A percentile compares a stretch with the other conserved stretches of the same genome.
Evolutionary conservation across 192 early-diverging fungal genomes (phyloP).

Genomic region (Backusella morwellensis): DNA sequence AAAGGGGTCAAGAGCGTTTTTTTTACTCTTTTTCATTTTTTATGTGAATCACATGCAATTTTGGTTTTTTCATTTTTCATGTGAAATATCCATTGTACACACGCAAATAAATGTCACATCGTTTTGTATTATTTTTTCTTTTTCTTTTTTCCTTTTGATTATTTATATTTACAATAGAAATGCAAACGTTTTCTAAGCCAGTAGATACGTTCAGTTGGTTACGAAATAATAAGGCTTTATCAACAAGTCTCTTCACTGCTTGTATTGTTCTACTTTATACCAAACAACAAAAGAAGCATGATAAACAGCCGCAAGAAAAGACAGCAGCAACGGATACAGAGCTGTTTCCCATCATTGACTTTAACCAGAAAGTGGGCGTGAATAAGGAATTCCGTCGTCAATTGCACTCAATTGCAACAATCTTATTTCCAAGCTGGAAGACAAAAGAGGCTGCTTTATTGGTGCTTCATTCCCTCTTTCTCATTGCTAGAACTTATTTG

Average conservation of each 20-base stretch:
- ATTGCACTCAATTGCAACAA: conserved; percentile 70
- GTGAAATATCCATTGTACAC: background rate
- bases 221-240: conserved; percentile 1
- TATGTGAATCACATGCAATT: conserved; percentile 7
- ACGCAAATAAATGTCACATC: conserved; percentile 10
- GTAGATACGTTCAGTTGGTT: background rate
- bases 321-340: background rate
- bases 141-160: background rate
- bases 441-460: conserved; percentile 83
- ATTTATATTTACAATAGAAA: background rate
- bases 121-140: background rate
- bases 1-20: background rate
- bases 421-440: conserved; percentile 76
- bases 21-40: background rate
- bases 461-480: conserved; percentile 77
- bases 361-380: conserved; percentile 51
- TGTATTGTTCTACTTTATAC: background rate
- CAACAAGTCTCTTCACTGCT: conserved; percentile 6
- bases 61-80: background rate
- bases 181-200: conserved; percentile 12
- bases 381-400: conserved; percentile 60
- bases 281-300: background rate
- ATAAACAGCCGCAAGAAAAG: background rate
- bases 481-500: conserved; percentile 89
- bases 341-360: conserved; percentile 6